These are phyloP conservation scores for Pseudozyma sp. DNA, from an alignment of 1,284 basidiomycete species.

Conservation along the genomic window DNA sequence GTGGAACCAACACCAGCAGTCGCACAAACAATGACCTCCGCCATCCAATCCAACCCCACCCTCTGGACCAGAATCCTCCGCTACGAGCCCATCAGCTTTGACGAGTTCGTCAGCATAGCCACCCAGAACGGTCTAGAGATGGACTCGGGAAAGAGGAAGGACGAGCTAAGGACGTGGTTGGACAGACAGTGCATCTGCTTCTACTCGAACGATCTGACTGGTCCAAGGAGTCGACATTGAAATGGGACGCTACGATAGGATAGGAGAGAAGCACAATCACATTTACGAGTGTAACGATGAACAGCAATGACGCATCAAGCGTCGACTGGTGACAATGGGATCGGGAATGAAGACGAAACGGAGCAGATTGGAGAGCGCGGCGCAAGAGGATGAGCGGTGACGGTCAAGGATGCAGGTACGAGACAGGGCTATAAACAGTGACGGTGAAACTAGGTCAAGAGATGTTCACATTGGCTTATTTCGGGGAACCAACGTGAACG, in stretches of 20 bases:
- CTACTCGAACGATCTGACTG: slow-evolving; percentile 34
- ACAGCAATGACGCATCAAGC: slow-evolving; percentile 21
- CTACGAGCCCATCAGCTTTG: slow-evolving; percentile 48
- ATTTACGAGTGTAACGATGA: background rate
- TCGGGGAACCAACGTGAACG: too few species aligned
- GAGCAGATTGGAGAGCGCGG: background rate
- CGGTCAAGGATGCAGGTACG: too few species aligned
- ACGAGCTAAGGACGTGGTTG: slow-evolving; percentile 37
- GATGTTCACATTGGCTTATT: too few species aligned
- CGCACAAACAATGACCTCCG: slow-evolving; percentile 23
- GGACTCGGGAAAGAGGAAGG: slow-evolving; percentile 31
- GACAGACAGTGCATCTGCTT: slow-evolving; percentile 46
- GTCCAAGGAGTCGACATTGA: slow-evolving; percentile 28
- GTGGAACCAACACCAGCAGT: slow-evolving; percentile 23
- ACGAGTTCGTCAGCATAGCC: slow-evolving; percentile 43
- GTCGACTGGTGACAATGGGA: background rate
- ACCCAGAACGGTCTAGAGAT: slow-evolving; percentile 14
- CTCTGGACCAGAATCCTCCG: slow-evolving; percentile 30
- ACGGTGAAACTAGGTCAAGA: too few species aligned
- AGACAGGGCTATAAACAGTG: too few species aligned
- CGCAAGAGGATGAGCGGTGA: background rate
- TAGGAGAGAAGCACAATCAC: background rate
- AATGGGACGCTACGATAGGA: background rate
- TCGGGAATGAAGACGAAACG: slow-evolving; percentile 3
- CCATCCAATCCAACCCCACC: slow-evolving; percentile 11